Base-by-base conservation (phyloP, 768 basidiomycete genomes). In the Kwoniella botswanensis region DNA sequence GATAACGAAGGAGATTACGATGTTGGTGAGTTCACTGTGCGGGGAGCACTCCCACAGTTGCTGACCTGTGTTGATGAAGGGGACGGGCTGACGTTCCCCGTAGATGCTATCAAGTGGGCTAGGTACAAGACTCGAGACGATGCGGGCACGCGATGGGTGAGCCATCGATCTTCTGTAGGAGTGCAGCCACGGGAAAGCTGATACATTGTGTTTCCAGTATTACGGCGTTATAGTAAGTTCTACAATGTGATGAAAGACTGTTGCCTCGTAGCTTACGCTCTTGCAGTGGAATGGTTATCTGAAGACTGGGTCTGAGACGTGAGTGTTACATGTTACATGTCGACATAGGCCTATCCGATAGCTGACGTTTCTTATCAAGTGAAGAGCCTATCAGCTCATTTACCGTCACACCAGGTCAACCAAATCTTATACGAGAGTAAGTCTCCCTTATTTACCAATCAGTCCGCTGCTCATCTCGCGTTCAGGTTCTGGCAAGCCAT, bases 41-140 rank as follows among this genome's bases (percentile, higher is more conserved):
- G 35, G 29, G 21, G 56, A 56, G 21, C 18, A 15, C 18, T 6
- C 9, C 22, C 24, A 18, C 58, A 4, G 11, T 9, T 65, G 56
- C 65, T 6, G 22, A 54, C 0, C 13, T 24, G 62, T 6, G 4
- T 35, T 35, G 6, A 35, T 35, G 35, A 35, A 35, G 35, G 1
- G 35, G 35, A 7, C 35, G 7, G 4, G 35, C 35, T 35, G 6
- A 50, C 44, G 9, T 17, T 10, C n/a, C n/a, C 22, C 43, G 26
- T 46, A 76, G 73, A 76, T 55, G 75, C 75, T 22, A 76, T 76
- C 61, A 76, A 74, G 43, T 76, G 67, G 67, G 75, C 75, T 24
- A 61, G 69, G 22, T 76, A 70, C 44, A 57, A 53, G 71, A 76
- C 57, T 70, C 73, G 29, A 29, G 54, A 9, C 43, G 58, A 21